Percentiles rank a stretch among this genome's conserved stretches.
Conservation (phyloP, 129 eudicot species). For the Flaveria ramosissima region DNA sequence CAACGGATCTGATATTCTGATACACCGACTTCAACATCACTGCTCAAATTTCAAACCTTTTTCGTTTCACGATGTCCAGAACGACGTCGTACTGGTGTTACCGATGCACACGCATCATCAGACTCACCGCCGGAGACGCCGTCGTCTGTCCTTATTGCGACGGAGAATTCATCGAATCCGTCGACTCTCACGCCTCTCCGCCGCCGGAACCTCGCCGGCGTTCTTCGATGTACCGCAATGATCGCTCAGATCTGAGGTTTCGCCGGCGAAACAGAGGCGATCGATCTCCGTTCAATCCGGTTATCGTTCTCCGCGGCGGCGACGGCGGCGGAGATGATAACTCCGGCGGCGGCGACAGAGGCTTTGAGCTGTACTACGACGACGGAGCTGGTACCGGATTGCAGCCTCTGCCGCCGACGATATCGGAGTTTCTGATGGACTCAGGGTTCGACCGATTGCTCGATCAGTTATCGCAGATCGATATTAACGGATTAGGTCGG, state of each 20-base stretch:
- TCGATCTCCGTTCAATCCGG: conserved; percentile 71
- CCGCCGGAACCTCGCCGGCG: conserved; percentile 44
- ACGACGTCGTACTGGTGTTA: conserved; percentile 73
- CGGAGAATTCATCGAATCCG: conserved; percentile 61
- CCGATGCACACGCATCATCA: conserved; percentile 55
- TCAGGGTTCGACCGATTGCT: conserved; percentile 73
- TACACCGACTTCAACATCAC: neutral
- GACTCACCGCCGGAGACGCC: conserved; percentile 28
- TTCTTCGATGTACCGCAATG: conserved; percentile 32
- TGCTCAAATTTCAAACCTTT: neutral
- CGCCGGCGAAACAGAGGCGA: conserved; percentile 49
- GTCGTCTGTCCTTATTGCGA: conserved; percentile 56
- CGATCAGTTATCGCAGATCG: conserved; percentile 75
- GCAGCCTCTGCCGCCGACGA: conserved; percentile 59
- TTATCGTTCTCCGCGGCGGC: conserved; percentile 48
- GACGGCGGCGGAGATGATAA: conserved; percentile 13
- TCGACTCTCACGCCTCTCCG: conserved; percentile 41
- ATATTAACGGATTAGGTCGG: conserved; percentile 50
- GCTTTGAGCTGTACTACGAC: conserved; percentile 62
- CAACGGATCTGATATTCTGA: conserved; percentile 12
- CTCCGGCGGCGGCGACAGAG: conserved; percentile 38
- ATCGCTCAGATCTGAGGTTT: conserved; percentile 25
- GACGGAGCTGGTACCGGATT: conserved; percentile 71
- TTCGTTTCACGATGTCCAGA: conserved; percentile 29
- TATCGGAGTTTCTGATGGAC: conserved; percentile 71